A percentile compares a stretch with the other conserved stretches of the same genome.
phyloP scores from a whole-genome alignment of 495 filamentous ascomycete genomes.

The Lepidopterella palustris region DNA sequence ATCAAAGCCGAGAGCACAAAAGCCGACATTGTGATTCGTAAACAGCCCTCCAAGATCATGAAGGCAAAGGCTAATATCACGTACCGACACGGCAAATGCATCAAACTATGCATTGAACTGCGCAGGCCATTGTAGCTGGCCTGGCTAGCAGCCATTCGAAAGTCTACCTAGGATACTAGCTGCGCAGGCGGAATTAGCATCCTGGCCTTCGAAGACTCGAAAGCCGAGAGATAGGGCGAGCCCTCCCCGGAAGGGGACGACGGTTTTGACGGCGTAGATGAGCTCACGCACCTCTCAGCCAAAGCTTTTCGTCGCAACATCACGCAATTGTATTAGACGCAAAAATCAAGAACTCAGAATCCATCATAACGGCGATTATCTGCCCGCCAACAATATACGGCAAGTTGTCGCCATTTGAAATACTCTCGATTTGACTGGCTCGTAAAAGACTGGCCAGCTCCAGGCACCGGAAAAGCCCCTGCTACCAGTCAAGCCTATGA shows the following conservation, averaged over 20 bases:
- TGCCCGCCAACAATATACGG: constrained; percentile 78
- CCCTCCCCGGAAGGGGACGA: no score
- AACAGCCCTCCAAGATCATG: background rate
- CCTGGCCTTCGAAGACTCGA: no score
- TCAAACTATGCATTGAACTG: constrained; percentile 29
- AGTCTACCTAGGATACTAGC: no score
- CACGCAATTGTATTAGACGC: no score
- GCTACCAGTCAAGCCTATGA: constrained; percentile 57
- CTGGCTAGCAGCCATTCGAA: constrained; percentile 37
- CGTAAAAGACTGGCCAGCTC: background rate
- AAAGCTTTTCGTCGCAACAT: no score
- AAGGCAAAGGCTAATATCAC: background rate
- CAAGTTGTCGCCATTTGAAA: background rate
- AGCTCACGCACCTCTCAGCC: no score
- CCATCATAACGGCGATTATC: constrained; percentile 57
- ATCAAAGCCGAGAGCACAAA: constrained; percentile 51
- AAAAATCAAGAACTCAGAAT: no score
- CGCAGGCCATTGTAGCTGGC: constrained; percentile 26
- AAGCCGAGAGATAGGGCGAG: no score
- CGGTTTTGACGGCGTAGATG: no score
- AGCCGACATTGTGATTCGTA: constrained; percentile 56
- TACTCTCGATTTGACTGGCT: no score
- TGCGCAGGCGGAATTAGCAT: no score
- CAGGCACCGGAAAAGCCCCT: constrained; percentile 62
- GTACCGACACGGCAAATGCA: constrained; percentile 31